Base-by-base conservation (phyloP, 805 yeast species). In the Kregervanrija delftensis region DNA sequence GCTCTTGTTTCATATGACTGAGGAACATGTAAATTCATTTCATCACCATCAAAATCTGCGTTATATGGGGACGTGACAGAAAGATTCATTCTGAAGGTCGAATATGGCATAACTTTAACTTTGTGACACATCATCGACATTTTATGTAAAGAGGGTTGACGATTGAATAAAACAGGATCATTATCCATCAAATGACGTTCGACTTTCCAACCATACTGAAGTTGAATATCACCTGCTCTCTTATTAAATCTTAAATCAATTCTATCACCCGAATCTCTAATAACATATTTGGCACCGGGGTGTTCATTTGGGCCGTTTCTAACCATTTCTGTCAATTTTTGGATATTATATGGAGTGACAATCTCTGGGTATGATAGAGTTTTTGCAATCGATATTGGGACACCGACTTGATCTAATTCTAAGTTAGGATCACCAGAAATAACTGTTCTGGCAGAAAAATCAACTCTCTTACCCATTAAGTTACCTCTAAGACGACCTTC, bases 81-180 rank as follows among this genome's bases (percentile, higher is more conserved):
- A 63, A 93, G 73, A 62, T 93, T 93, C 71, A 93, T 74, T 71
- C 99, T 79, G 74, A 93, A 93, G 0, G 99, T 93, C 6, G 98
- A 90, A 63, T 89, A 93, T 11, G 99, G 99, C 96, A 93, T 89
- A 39, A 93, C 99, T 63, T 86, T 89, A 33, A 93, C 99, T 68
- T 96, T 79, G 65, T 93, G 99, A 13, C 96, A 95, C 98, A 93
- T 93, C 99, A 93, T 93, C 44, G 98, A 91, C 98, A 93, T 93
- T 67, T 95, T 93, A 72, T 93, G 99, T 66, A 93, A 75, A 39
- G 99, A 93, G 41, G 99, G 99, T 72, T 93, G 99, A 75, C 99
- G 96, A 66, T 93, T 93, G 75, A 93, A 93, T 58, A 93, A 75
- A 32, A 93, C 99, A 3, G 99, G 98, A 64, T 93, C 99, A 58